Evolutionary conservation across 2,329 filamentous ascomycete species (phyloP).

Genomic region (Neofusicoccum umdonicola): DNA sequence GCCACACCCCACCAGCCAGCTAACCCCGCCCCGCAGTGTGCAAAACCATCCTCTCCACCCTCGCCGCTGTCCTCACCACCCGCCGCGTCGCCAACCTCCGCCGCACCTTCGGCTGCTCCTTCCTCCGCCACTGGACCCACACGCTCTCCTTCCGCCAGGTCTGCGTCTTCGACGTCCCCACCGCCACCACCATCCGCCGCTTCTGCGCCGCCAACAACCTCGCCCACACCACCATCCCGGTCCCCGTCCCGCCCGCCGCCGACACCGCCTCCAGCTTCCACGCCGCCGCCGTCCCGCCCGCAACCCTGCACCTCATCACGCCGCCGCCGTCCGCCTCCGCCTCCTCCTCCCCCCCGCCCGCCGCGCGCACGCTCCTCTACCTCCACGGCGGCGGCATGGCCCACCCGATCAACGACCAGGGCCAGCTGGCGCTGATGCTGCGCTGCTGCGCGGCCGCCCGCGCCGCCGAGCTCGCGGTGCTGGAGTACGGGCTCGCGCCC

Average conservation of each 20-base stretch:
- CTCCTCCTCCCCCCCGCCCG: constrained; percentile 24
- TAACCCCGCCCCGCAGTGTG: background rate
- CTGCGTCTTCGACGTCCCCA: constrained; percentile 25
- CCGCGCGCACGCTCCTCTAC: constrained; percentile 22
- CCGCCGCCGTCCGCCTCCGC: background rate
- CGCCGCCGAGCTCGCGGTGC: constrained; percentile 46
- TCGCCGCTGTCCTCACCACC: constrained; percentile 23
- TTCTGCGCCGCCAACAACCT: background rate
- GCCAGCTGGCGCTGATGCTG: constrained; percentile 29
- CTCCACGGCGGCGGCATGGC: constrained; percentile 44
- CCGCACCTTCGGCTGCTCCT: constrained; percentile 29
- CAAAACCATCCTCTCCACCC: constrained; percentile 24
- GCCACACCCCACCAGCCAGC: background rate
- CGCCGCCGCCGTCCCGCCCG: constrained; percentile 20
- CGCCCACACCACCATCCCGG: background rate
- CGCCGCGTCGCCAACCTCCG: constrained; percentile 25
- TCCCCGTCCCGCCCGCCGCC: background rate
- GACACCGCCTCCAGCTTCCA: constrained; percentile 4
- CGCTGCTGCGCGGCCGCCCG: constrained; percentile 37
- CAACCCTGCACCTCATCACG: constrained; percentile 13
- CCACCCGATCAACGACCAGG: constrained; percentile 36
- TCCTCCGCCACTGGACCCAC: constrained; percentile 25
- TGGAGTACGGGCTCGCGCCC: constrained; percentile 54
- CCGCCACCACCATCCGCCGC: constrained; percentile 25
- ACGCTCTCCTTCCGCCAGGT: constrained; percentile 28